Base-by-base conservation (phyloP, 768 basidiomycete species). In the Crassisporium funariophilum region DNA sequence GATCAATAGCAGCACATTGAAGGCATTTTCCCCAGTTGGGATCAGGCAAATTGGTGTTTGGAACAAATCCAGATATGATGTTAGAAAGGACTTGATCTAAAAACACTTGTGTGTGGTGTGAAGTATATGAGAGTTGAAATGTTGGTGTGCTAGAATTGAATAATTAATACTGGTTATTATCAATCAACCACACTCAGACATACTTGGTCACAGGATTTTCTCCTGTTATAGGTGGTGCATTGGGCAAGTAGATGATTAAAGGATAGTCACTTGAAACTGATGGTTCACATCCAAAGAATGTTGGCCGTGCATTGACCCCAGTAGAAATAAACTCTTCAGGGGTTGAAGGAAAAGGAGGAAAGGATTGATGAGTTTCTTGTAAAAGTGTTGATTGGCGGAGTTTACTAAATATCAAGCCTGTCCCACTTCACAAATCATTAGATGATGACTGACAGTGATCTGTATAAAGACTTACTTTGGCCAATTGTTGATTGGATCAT, bases 251-350 rank as follows among this genome's bases (percentile, higher is more conserved):
- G 34, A 91, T 76, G 31, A 91, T 65, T 15, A 91, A 53, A 0
- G 88, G 88, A 51, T 75, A 86, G 46, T 79, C 77, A 1, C 79
- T 65, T 11, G 82, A 75, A 4, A 20, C 62, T 36, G 74, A 60
- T 3, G 82, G 77, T 56, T 85, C 67, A 59, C 90, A 91, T 3
- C 90, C 91, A 67, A 90, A 91, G 69, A 92, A 90, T 0, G 86
- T 86, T 2, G 88, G 80, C 20, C 84, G 78, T 35, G 67, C 68
- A 57, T 83, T 88, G 1, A 88, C 74, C 25, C 86, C 85, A 4
- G 76, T 76, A 1, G 67, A 61, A 25, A 84, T 58, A 62, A 87
- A 89, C 10, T 72, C 73, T 3, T 71, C 71, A 0, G 71, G 55
- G 7, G 70, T 73, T 5, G 66, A 56, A 12, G 86, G 86, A 24